Evolutionary conservation across 495 filamentous ascomycete species (phyloP).

Genomic region (Trichoderma erinaceum): DNA sequence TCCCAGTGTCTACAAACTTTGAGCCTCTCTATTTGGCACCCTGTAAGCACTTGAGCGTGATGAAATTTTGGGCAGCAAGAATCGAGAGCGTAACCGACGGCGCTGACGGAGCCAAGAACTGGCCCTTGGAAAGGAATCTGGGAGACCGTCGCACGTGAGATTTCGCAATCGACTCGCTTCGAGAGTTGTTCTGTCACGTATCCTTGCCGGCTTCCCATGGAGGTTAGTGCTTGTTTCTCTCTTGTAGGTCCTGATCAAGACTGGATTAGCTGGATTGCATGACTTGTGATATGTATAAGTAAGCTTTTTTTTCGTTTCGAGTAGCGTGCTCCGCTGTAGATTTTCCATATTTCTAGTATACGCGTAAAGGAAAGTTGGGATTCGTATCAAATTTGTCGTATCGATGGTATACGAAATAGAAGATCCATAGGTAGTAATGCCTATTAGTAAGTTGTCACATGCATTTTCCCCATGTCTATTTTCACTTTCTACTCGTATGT

Average conservation of each 20-base stretch:
- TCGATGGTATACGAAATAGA: no score
- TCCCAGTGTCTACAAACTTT: background rate
- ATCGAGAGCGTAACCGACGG: background rate
- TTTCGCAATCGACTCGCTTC: background rate
- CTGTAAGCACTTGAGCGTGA: slow-evolving; percentile 6
- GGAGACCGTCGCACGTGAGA: background rate
- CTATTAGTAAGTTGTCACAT: no score
- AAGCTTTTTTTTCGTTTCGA: background rate
- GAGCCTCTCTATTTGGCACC: background rate
- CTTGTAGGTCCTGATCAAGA: background rate
- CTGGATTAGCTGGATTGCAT: no score
- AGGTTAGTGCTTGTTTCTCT: background rate
- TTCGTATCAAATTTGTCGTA: no score
- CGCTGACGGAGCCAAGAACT: background rate
- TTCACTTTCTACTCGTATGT: no score
- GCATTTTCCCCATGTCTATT: no score
- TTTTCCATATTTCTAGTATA: background rate
- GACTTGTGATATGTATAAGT: background rate
- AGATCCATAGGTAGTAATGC: no score
- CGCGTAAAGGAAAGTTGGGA: no score
- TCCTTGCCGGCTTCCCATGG: background rate
- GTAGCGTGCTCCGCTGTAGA: background rate
- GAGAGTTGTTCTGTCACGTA: background rate
- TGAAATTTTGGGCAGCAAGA: slow-evolving; percentile 1
- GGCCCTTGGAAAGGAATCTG: background rate